These are phyloP conservation scores for Candida saitoana DNA, from an alignment of 805 yeast genomes.

Conservation along the genomic window DNA sequence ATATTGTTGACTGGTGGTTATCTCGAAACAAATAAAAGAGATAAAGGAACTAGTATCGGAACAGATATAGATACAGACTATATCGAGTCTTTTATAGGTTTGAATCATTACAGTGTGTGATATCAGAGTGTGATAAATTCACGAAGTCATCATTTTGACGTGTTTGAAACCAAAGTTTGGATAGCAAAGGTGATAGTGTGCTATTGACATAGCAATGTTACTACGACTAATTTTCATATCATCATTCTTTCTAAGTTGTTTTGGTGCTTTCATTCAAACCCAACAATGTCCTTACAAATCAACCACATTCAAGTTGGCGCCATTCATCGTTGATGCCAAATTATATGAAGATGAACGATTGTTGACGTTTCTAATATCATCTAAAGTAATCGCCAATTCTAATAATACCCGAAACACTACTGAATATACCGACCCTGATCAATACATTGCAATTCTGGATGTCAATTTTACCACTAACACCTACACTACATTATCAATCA, in stretches of 20 bases:
- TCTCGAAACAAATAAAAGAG: too few relatives aligned
- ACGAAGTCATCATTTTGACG: too few relatives aligned
- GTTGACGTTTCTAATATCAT: constrained; percentile 33
- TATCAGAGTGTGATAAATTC: too few relatives aligned
- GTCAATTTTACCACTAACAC: constrained; percentile 43
- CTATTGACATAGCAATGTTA: too few relatives aligned
- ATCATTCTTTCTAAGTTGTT: constrained; percentile 8
- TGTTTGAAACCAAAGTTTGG: too few relatives aligned
- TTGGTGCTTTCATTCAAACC: constrained; percentile 22
- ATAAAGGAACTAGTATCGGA: too few relatives aligned
- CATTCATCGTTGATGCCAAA: constrained; percentile 32
- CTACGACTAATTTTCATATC: constrained; percentile 9
- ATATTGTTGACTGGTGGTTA: neutral
- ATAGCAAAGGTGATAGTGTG: too few relatives aligned
- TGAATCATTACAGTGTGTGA: too few relatives aligned
- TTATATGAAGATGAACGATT: constrained; percentile 26
- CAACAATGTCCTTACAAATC: constrained; percentile 11
- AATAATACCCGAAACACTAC: neutral
- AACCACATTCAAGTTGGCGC: constrained; percentile 14
- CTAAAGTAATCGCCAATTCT: constrained; percentile 18
- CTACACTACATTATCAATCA: constrained; percentile 47
- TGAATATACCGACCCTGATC: constrained; percentile 5
- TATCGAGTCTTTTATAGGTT: too few relatives aligned
- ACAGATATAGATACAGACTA: too few relatives aligned
- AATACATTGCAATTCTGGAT: constrained; percentile 31